Percentiles rank a stretch among this genome's conserved stretches.
phyloP scores from a whole-genome alignment of 2,329 filamentous ascomycete genomes.

The Fusarium gaditjirri region DNA sequence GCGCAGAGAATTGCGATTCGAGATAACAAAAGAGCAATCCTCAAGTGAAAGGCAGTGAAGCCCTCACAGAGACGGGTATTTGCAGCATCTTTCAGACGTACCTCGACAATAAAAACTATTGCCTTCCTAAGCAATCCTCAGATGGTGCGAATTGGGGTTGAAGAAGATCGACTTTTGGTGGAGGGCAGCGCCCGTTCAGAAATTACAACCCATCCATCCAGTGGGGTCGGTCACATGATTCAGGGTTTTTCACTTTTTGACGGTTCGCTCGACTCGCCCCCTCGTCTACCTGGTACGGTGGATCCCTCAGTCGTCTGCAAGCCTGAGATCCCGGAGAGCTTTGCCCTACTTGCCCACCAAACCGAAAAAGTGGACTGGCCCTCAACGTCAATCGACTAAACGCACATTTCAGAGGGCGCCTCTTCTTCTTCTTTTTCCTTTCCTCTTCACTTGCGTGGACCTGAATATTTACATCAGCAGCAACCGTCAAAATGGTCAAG shows the following conservation, averaged over 20 bases:
- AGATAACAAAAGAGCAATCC: conserved; percentile 26
- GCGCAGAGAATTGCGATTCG: conserved; percentile 19
- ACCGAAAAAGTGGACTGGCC: conserved; percentile 31
- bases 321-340: background rate
- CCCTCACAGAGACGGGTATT: conserved; percentile 44
- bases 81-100: conserved; percentile 67
- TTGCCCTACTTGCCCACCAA: conserved; percentile 39
- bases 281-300: conserved; percentile 3
- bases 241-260: conserved; percentile 42
- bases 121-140: conserved; percentile 72
- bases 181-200: conserved; percentile 47
- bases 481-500: conserved; percentile 75
- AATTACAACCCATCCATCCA: conserved; percentile 30
- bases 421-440: conserved; percentile 31
- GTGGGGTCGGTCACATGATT: conserved; percentile 45
- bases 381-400: conserved; percentile 42
- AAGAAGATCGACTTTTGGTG: conserved; percentile 43
- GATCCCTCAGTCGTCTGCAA: background rate
- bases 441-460: conserved; percentile 44
- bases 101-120: conserved; percentile 69
- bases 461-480: conserved; percentile 52
- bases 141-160: conserved; percentile 57
- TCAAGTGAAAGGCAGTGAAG: conserved; percentile 49
- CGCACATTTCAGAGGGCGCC: conserved; percentile 48
- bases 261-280: conserved; percentile 24